Evolutionary conservation across 202 grass and related monocot species (phyloP).

Genomic region (Zizania palustris): DNA sequence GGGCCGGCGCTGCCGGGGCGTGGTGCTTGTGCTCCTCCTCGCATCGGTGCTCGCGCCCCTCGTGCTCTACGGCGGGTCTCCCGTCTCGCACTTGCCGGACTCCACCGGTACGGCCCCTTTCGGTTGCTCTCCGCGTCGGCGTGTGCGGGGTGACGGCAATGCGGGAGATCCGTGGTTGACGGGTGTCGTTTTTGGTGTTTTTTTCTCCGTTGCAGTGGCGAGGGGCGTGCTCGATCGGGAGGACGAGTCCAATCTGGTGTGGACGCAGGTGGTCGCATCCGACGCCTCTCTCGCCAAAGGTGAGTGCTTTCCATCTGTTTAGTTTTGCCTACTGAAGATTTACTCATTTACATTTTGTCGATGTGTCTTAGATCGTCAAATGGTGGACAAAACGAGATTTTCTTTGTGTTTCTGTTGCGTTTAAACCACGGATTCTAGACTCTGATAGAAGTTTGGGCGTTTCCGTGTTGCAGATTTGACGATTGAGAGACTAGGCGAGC

Average conservation of each 20-base stretch:
- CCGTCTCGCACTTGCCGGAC: slow-evolving; percentile 37
- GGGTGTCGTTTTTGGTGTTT: background rate
- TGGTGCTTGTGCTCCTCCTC: slow-evolving; percentile 58
- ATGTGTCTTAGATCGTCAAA: slow-evolving; percentile 2
- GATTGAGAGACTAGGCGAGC: slow-evolving; percentile 50
- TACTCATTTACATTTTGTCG: slow-evolving; percentile 9
- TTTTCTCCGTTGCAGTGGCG: slow-evolving; percentile 21
- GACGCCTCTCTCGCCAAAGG: slow-evolving; percentile 47
- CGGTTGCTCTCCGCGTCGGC: no score
- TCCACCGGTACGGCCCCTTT: slow-evolving; percentile 44
- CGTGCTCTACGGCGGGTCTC: slow-evolving; percentile 57
- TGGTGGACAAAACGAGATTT: background rate
- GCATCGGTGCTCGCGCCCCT: slow-evolving; percentile 76
- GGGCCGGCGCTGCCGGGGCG: slow-evolving; percentile 37
- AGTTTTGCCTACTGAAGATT: background rate
- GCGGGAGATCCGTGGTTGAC: slow-evolving; percentile 31
- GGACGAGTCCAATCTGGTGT: slow-evolving; percentile 41
- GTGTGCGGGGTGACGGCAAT: background rate
- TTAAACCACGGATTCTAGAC: background rate
- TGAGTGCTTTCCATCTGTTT: background rate
- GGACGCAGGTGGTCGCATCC: slow-evolving; percentile 44
- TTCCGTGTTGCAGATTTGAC: slow-evolving; percentile 48
- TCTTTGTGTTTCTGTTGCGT: background rate
- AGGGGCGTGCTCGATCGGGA: slow-evolving; percentile 48
- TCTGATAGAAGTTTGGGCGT: background rate